Conservation (phyloP, 2,329 filamentous ascomycete genomes). For the Atkinsonella hypoxylon region DNA sequence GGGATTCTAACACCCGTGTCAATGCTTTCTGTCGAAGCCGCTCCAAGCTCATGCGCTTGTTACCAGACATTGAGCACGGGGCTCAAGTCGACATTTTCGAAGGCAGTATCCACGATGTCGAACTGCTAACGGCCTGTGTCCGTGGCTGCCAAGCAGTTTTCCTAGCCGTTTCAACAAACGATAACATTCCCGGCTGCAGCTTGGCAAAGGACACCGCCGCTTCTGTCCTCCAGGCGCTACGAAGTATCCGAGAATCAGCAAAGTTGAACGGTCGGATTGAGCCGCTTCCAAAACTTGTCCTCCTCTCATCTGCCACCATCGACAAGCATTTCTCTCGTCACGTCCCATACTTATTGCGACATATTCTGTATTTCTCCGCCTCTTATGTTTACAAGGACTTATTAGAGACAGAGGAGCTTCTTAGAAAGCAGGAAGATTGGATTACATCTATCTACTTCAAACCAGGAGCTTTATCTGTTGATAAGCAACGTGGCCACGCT, state of each 20-base stretch:
- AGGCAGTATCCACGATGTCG: conserved; percentile 28
- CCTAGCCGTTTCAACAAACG: conserved; percentile 25
- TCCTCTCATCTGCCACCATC: conserved; percentile 31
- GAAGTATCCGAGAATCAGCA: background rate
- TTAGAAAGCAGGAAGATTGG: conserved; percentile 26
- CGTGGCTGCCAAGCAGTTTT: conserved; percentile 25
- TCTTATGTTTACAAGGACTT: conserved; percentile 12
- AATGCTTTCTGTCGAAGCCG: conserved; percentile 32
- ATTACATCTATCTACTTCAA: conserved; percentile 29
- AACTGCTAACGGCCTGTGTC: conserved; percentile 25
- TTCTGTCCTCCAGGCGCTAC: conserved; percentile 21
- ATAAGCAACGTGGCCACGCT: conserved; percentile 24
- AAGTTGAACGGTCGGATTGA: conserved; percentile 2
- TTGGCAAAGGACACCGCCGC: conserved; percentile 24
- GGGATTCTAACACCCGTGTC: conserved; percentile 17
- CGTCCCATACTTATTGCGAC: conserved; percentile 16
- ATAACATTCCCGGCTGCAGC: conserved; percentile 29
- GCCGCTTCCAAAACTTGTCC: conserved; percentile 24
- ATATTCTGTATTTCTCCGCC: conserved; percentile 18
- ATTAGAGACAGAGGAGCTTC: conserved; percentile 22
- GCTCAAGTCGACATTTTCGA: conserved; percentile 27
- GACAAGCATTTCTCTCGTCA: conserved; percentile 23
- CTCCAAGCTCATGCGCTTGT: conserved; percentile 22
- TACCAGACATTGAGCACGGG: conserved; percentile 21
- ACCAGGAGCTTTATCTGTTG: conserved; percentile 15